These are phyloP conservation scores for Filosporella fistucella DNA, from an alignment of 495 filamentous ascomycete species.

Conservation along the genomic window DNA sequence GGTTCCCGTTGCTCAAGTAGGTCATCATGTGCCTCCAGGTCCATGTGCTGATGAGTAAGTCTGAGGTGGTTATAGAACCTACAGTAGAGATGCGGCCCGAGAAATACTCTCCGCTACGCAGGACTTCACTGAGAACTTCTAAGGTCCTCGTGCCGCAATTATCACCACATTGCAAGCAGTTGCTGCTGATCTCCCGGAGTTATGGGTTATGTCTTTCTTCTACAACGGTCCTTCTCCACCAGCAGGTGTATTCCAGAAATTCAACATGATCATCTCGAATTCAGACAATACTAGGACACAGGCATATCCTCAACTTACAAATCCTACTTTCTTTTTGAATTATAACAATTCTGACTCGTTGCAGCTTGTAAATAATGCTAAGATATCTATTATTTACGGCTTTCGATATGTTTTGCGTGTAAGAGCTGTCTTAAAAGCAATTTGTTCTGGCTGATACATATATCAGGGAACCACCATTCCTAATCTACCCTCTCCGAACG, in stretches of 20 bases:
- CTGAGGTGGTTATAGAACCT: conserved; percentile 52
- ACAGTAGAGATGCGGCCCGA: conserved; percentile 33
- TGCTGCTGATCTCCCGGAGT: conserved; percentile 34
- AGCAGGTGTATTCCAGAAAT: conserved; percentile 48
- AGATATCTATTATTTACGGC: too few species aligned
- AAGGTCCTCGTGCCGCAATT: conserved; percentile 45
- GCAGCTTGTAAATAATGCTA: too few species aligned
- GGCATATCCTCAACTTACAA: too few species aligned
- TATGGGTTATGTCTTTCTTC: conserved; percentile 60
- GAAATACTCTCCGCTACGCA: conserved; percentile 41
- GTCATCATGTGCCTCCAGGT: background rate
- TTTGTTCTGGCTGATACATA: background rate
- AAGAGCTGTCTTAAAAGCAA: background rate
- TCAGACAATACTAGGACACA: background rate
- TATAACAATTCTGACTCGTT: too few species aligned
- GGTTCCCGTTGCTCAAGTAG: conserved; percentile 39
- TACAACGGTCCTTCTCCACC: conserved; percentile 56
- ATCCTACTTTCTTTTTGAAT: too few species aligned
- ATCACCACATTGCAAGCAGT: conserved; percentile 52
- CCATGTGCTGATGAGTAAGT: conserved; percentile 12
- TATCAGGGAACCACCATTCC: conserved; percentile 6
- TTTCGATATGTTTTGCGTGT: conserved; percentile 4
- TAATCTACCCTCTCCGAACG: background rate
- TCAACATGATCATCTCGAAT: conserved; percentile 38
- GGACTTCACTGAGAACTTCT: conserved; percentile 47